Evolutionary conservation across 495 filamentous ascomycete genomes (phyloP).

Genomic region (Coniosporium apollinis): DNA sequence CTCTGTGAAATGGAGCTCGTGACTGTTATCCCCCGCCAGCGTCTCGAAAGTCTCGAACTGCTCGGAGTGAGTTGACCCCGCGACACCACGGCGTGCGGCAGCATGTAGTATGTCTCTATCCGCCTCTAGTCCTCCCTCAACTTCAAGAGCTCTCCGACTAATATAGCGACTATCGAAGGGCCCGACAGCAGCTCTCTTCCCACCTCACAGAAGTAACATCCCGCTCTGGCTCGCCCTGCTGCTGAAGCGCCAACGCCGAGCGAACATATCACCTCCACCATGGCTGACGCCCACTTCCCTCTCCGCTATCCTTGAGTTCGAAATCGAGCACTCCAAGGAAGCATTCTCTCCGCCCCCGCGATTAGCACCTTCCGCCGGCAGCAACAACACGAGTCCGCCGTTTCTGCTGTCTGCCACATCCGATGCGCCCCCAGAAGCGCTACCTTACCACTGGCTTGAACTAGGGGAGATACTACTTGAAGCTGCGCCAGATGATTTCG

Average conservation of each 20-base stretch:
- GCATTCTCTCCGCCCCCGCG: conserved; percentile 62
- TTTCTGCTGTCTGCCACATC: conserved; percentile 45
- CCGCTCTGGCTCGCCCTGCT: conserved; percentile 96
- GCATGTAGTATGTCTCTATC: conserved; percentile 7
- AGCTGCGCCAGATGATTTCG: conserved; percentile 70
- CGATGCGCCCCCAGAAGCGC: conserved; percentile 39
- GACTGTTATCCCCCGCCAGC: conserved; percentile 80
- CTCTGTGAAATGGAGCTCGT: conserved; percentile 94
- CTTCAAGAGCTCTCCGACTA: background rate
- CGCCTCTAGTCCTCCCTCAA: conserved; percentile 2
- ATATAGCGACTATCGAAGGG: conserved; percentile 36
- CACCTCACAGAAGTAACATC: conserved; percentile 62
- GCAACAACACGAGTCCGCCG: conserved; percentile 29
- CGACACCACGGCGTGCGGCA: conserved; percentile 9
- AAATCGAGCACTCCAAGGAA: conserved; percentile 46
- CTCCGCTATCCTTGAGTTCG: conserved; percentile 54
- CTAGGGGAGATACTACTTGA: conserved; percentile 71
- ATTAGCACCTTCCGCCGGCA: conserved; percentile 31
- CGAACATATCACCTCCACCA: conserved; percentile 78
- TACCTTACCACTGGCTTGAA: conserved; percentile 93
- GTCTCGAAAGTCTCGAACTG: conserved; percentile 67
- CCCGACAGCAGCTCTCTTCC: conserved; percentile 52
- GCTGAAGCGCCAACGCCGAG: conserved; percentile 84
- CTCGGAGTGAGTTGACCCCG: conserved; percentile 49
- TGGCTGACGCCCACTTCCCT: conserved; percentile 72